These are phyloP conservation scores for Austroboletus festivus DNA, from an alignment of 768 basidiomycete species.

Conservation along the genomic window DNA sequence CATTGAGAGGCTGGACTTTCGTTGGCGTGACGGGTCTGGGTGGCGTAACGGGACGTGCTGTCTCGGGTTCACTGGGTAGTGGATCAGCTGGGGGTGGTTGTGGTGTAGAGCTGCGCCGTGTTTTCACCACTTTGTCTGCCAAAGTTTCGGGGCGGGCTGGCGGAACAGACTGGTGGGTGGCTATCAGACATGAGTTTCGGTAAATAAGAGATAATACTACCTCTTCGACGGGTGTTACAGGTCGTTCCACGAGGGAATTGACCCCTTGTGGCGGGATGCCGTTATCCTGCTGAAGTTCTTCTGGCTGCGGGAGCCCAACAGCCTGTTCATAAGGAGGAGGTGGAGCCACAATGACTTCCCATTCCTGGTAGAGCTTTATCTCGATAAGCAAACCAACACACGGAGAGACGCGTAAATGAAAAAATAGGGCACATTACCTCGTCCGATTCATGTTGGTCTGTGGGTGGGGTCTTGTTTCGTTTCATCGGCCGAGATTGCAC, in stretches of 20 bases:
- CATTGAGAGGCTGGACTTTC: slow-evolving; percentile 15
- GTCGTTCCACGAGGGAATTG: neutral
- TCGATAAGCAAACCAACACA: slow-evolving; percentile 19
- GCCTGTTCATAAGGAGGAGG: slow-evolving; percentile 26
- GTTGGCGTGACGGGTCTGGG: slow-evolving; percentile 8
- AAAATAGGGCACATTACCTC: slow-evolving; percentile 22
- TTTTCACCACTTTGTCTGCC: slow-evolving; percentile 11
- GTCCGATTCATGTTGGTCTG: slow-evolving; percentile 26
- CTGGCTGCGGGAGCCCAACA: slow-evolving; percentile 6
- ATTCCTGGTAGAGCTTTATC: slow-evolving; percentile 26
- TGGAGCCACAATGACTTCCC: slow-evolving; percentile 32
- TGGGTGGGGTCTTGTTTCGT: slow-evolving; percentile 43
- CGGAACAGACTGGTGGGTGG: slow-evolving; percentile 11
- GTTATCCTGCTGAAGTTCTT: slow-evolving; percentile 12
- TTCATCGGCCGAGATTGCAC: slow-evolving; percentile 27
- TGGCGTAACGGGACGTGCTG: slow-evolving; percentile 11
- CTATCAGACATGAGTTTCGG: slow-evolving; percentile 7
- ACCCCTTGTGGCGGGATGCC: slow-evolving; percentile 1
- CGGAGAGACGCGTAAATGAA: neutral
- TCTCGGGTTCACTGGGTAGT: slow-evolving; percentile 9
- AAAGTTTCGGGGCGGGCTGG: neutral
- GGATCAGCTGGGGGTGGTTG: slow-evolving; percentile 1
- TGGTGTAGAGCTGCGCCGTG: slow-evolving; percentile 11
- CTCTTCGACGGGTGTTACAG: slow-evolving; percentile 8
- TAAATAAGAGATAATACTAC: slow-evolving; percentile 9